Base-by-base conservation (phyloP, 306 rosid species). In the Malus domestica region DNA sequence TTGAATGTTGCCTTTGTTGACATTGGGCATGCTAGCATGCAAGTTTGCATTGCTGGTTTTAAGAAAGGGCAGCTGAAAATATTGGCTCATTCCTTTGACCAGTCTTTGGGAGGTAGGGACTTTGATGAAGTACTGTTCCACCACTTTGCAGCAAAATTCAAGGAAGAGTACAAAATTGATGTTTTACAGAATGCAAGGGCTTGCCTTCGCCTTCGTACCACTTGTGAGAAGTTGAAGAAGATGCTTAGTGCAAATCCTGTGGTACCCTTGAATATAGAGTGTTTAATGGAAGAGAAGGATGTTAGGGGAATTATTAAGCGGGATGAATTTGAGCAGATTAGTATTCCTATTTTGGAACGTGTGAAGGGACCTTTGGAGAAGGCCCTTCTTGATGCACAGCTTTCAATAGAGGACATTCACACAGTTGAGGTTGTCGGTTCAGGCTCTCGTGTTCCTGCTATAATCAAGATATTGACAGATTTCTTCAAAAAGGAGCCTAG, bases 271-370 rank as follows among this genome's bases (percentile, higher is more conserved):
- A 90, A 92, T 78, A 90, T 96, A 22, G 99, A 96, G 76, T 92
- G 99, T 77, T 84, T 96, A 78, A 92, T 96, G 98, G 99, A 95
- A 11, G 99, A 95, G 82, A 95, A 92, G 75, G 99, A 95, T 61
- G 99, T 95, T 2, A 81, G 85, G 74, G 89, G 99, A 4, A 78
- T 76, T 76, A 96, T 96, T n/a, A 96, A 92, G 80, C 93, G 99
- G 30, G 99, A 96, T 0, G 99, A 96, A 60, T 89, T 96, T 88
- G 99, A 96, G 80, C 83, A 90, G 61, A 85, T 96, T 45, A 80
- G 90, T 83, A 44, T 85, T 75, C 98, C 98, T 10, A 92, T 90
- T 29, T 82, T 96, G 90, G 97, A 96, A 64, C 96, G 98, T 7
- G 98, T 92, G 67, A 92, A 90, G 71, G 85, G 76, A 72, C 98